These are phyloP conservation scores for Neopestalotiopsis clavispora DNA, from an alignment of 2,329 filamentous ascomycete genomes.

Conservation along the genomic window DNA sequence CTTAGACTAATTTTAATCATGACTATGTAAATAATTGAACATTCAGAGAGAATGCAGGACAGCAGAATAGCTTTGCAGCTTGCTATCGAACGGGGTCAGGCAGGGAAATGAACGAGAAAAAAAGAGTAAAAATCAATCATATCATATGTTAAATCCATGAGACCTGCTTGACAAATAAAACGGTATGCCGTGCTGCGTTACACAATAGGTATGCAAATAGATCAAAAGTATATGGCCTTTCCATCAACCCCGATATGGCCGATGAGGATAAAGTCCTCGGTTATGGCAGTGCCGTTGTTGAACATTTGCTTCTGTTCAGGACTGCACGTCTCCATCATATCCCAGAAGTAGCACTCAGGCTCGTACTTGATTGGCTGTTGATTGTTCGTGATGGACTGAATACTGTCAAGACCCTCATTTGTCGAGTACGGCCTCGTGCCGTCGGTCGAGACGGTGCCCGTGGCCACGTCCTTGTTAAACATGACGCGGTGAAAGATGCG, in stretches of 20 bases:
- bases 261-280: constrained; percentile 15
- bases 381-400: constrained; percentile 12
- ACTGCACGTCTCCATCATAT: constrained; percentile 19
- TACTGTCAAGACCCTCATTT: not conserved
- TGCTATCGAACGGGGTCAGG: not conserved
- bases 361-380: not conserved
- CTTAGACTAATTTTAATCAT: constrained; percentile 31
- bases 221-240: constrained; percentile 8
- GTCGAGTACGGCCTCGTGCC: constrained; percentile 4
- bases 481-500: constrained; percentile 15
- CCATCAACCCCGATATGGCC: constrained; percentile 15
- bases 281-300: constrained; percentile 9
- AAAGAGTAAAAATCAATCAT: not conserved
- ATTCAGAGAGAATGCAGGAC: not conserved
- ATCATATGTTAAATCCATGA: not conserved
- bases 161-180: not conserved
- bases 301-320: constrained; percentile 4
- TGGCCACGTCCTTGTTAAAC: constrained; percentile 13
- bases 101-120: not conserved
- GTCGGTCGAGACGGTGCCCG: constrained; percentile 1
- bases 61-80: not conserved
- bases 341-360: constrained; percentile 20
- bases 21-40: constrained; percentile 26
- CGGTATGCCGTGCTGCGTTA: not conserved
- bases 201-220: no score